phyloP scores from a whole-genome alignment of 2,329 filamentous ascomycete genomes.

The Calonectria multiphialidica region DNA sequence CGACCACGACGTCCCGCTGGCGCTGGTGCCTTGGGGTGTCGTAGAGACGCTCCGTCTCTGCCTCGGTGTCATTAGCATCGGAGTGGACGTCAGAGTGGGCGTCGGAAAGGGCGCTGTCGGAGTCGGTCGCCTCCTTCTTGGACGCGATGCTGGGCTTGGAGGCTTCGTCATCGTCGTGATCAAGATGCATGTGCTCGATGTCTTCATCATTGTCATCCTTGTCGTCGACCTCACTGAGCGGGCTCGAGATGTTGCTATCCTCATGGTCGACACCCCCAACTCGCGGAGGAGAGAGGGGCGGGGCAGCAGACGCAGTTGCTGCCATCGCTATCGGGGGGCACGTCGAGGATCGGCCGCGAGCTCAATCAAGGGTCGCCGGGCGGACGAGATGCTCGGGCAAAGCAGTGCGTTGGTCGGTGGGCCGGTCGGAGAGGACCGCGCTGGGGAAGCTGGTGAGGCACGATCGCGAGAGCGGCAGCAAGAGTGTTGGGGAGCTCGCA shows the following conservation, averaged over 20 bases:
- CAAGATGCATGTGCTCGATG: conserved; percentile 68
- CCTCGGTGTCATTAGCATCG: conserved; percentile 78
- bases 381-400: conserved; percentile 13
- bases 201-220: conserved; percentile 78
- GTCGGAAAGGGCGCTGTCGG: conserved; percentile 69
- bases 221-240: conserved; percentile 92
- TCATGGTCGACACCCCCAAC: conserved; percentile 60
- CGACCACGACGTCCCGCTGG: conserved; percentile 71
- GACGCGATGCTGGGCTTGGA: conserved; percentile 44
- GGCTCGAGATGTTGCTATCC: conserved; percentile 85
- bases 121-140: conserved; percentile 52
- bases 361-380: conserved; percentile 15
- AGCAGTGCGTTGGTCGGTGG: conserved; percentile 26
- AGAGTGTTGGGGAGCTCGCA: conserved; percentile 9
- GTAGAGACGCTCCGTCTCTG: conserved; percentile 93
- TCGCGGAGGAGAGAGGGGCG: conserved; percentile 59
- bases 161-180: conserved; percentile 50
- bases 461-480: conserved; percentile 20
- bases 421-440: conserved; percentile 38
- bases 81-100: conserved; percentile 56
- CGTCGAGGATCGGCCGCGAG: conserved; percentile 29
- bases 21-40: conserved; percentile 82
- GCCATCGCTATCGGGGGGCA: conserved; percentile 57
- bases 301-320: conserved; percentile 63
- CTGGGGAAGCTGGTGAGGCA: conserved; percentile 26